Evolutionary conservation across 164 flowering plant species (phyloP).

Genomic region (Warburgia ugandensis): DNA sequence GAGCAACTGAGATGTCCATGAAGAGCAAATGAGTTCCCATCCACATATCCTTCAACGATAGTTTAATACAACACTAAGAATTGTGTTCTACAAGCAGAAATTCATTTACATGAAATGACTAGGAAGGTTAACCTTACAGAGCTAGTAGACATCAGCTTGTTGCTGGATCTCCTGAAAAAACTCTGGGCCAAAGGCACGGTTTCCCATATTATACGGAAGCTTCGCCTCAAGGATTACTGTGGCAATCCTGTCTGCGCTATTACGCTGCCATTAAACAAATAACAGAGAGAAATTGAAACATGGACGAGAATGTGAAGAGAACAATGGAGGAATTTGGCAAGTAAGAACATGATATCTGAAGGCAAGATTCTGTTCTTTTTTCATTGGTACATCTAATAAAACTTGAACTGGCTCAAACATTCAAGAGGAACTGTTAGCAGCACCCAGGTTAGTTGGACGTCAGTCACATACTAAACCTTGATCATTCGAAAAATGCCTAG

Average conservation of each 20-base stretch:
- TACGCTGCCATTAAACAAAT: conserved; percentile 17
- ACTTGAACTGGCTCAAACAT: too few relatives aligned
- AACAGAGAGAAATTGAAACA: too few relatives aligned
- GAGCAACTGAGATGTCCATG: conserved; percentile 33
- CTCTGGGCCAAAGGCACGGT: conserved; percentile 11
- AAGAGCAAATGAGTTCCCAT: conserved; percentile 58
- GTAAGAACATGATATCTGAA: too few relatives aligned
- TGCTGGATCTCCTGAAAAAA: conserved; percentile 26
- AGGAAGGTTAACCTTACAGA: conserved; percentile 31
- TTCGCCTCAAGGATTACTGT: conserved; percentile 7
- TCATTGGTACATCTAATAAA: too few relatives aligned
- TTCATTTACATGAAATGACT: neutral
- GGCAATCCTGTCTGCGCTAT: conserved; percentile 14
- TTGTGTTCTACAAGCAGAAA: neutral
- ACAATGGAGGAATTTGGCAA: too few relatives aligned
- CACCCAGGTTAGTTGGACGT: too few relatives aligned
- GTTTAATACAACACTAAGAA: conserved; percentile 1
- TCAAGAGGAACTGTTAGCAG: too few relatives aligned
- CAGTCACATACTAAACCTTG: conserved; percentile 16
- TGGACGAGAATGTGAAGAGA: too few relatives aligned
- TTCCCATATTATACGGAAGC: conserved; percentile 6
- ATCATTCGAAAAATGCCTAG: conserved; percentile 6
- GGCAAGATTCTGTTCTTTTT: too few relatives aligned
- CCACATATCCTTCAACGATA: conserved; percentile 37
- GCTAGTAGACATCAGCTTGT: conserved; percentile 36